Base-by-base conservation (phyloP, 805 yeast genomes). In the Kodamaea fukazawae region DNA sequence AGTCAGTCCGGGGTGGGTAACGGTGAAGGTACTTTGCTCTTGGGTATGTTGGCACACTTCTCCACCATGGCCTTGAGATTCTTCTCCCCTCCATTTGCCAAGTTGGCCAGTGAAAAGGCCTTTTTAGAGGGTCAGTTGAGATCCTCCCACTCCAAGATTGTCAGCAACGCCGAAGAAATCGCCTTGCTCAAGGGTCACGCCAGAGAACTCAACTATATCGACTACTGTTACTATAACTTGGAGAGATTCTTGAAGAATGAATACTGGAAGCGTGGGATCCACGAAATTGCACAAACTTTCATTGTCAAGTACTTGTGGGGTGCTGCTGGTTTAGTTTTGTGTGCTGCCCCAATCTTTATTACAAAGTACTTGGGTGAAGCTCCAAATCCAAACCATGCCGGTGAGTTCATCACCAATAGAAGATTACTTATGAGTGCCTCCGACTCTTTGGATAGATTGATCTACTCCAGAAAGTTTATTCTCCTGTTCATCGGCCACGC, bases 291-390 rank as follows among this genome's bases (percentile, higher is more conserved):
- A 2, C 93, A 91, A 49, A 86, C 84, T 36, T 90, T 89, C 53
- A 80, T 88, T 39, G 90, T 90, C 45, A 90, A 90, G 64, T 90
- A 90, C 62, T 78, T 88, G 35, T 84, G 96, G 90, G 98, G 98
- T 46, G 98, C 96, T 2, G 87, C 93, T 23, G 98, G 98, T 8
- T 72, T 90, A 44, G 77, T 82, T 1, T 70, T 90, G 34, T 90
- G 97, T 62, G 81, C 96, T 2, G 79, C 90, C 3, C 97, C 98
- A 4, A 85, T 89, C 2, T 90, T 90, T 57, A 76, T 80, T 54
- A 69, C 73, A 44, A 70, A 79, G 37, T 75, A 77, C 38, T 62
- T 70, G 45, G 78, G 79, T 25, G 58, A 62, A 36, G 60, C 53
- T 15, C 68, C 67, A 3, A 70, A 67, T 43, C 60, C 69, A 9